Conservation (phyloP, 2,329 filamentous ascomycete genomes). For the Pseudocercospora musae region DNA sequence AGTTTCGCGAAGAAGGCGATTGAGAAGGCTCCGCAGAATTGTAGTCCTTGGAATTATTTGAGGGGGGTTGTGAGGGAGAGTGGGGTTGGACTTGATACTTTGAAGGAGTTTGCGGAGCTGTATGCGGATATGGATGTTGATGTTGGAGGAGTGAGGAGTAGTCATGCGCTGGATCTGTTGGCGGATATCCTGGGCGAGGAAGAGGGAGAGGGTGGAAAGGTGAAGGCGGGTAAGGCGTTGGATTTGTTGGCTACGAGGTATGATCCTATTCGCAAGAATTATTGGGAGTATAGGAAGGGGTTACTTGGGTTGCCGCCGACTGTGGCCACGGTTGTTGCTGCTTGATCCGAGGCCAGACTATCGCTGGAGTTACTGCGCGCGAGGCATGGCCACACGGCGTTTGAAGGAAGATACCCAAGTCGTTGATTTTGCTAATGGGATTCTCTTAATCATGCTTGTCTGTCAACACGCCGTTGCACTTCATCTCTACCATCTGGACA, state of each 20-base stretch:
- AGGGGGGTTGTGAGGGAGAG: slow-evolving; percentile 70
- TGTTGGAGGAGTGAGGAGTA: slow-evolving; percentile 53
- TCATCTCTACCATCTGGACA: too few species aligned
- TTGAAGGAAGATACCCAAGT: background rate
- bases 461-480: too few species aligned
- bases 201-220: slow-evolving; percentile 52
- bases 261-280: slow-evolving; percentile 86
- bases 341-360: background rate
- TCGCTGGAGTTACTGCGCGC: background rate
- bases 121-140: slow-evolving; percentile 50
- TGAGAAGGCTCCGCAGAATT: slow-evolving; percentile 80
- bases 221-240: slow-evolving; percentile 67
- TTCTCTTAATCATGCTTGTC: background rate
- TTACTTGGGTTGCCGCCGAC: slow-evolving; percentile 37
- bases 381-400: background rate
- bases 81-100: slow-evolving; percentile 47
- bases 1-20: slow-evolving; percentile 67
- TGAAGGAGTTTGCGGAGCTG: slow-evolving; percentile 53
- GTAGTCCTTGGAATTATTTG: slow-evolving; percentile 91
- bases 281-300: slow-evolving; percentile 77
- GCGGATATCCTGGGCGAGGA: slow-evolving; percentile 61
- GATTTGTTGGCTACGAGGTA: slow-evolving; percentile 75
- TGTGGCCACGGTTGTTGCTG: background rate
- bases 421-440: background rate
- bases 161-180: slow-evolving; percentile 65